Conservation (phyloP, 305 asterid genomes). For the Solanum chacoense region DNA sequence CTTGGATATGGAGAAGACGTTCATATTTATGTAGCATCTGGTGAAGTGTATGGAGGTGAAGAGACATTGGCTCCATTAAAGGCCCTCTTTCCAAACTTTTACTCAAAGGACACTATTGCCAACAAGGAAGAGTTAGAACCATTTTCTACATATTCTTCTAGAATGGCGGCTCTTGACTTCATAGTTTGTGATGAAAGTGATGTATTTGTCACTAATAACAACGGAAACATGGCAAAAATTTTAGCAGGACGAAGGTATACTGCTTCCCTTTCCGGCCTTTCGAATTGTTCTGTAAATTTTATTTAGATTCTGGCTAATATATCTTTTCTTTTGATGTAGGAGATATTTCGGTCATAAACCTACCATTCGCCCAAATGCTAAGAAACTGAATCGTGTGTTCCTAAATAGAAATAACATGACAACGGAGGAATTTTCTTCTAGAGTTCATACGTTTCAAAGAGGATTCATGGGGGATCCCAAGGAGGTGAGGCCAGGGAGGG, state of each 20-base stretch:
- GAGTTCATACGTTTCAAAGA: constrained; percentile 42
- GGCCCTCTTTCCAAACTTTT: constrained; percentile 81
- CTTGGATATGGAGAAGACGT: constrained; percentile 77
- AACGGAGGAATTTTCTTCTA: constrained; percentile 58
- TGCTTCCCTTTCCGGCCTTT: background rate
- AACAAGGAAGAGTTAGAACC: constrained; percentile 55
- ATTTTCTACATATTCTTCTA: constrained; percentile 75
- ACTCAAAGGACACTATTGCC: constrained; percentile 75
- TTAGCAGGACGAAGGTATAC: constrained; percentile 87
- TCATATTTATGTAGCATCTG: constrained; percentile 91
- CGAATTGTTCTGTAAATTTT: background rate
- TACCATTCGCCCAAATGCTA: constrained; percentile 93
- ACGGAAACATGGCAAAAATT: constrained; percentile 97
- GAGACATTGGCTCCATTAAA: constrained; percentile 78
- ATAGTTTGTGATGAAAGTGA: constrained; percentile 91
- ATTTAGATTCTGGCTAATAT: background rate
- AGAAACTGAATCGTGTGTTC: constrained; percentile 56
- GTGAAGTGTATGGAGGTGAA: constrained; percentile 95
- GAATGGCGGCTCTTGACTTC: constrained; percentile 94
- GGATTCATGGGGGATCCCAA: constrained; percentile 93
- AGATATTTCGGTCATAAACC: constrained; percentile 97
- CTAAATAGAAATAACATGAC: constrained; percentile 55
- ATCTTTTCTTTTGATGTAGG: constrained; percentile 36
- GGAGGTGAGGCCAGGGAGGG: constrained; percentile 87
- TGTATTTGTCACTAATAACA: constrained; percentile 91